Evolutionary conservation across 2,329 filamentous ascomycete genomes (phyloP), one percentile per base, ranked within the genome.

Genomic region (Bisporella sp.): DNA sequence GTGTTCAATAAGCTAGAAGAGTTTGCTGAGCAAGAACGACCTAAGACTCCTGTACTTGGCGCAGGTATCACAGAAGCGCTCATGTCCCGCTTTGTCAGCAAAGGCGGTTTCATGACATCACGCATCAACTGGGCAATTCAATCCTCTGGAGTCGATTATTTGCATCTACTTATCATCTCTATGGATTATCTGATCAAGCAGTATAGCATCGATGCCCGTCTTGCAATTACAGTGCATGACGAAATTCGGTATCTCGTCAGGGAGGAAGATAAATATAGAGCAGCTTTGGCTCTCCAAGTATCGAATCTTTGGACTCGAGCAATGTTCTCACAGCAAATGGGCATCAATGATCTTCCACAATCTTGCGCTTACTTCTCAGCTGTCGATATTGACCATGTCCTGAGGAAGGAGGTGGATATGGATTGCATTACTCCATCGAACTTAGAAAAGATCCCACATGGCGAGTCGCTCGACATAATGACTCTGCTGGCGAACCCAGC

Each of bases 71-170:
- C 93, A 0, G 90, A 99, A 70, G 93, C 95, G 0, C 73, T 99
- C 21, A 95, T 95, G 85, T 78, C 84, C 48, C 84, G 88, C 12
- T 95, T 86, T 64, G 84, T 99, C 61, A 88, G 79, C 68, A 93
- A 89, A 64, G 90, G 91, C 35, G 89, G 85, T 28, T 99, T 96
- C 70, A 85, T 99, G 72, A 96, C 93, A 1, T 95, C 87, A 13
- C 85, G 95, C 33, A 97, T 99, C 70, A 99, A 99, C 66, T 99
- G 93, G 93, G 93, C 93, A 3, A 97, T 99, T 59, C 93, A 99
- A 64, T 96, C 91, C 1, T 95, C 89, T 0, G 93, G 95, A 5
- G 92, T 97, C 4, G 95, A 99, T 68, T 99, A 99, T 67, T 79
- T 99, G 2, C 93, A 99, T 64, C 81, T 99, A 4, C 78, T 99